phyloP scores from a whole-genome alignment of 192 early-diverging fungal genomes.

The Coemansia sp. region DNA sequence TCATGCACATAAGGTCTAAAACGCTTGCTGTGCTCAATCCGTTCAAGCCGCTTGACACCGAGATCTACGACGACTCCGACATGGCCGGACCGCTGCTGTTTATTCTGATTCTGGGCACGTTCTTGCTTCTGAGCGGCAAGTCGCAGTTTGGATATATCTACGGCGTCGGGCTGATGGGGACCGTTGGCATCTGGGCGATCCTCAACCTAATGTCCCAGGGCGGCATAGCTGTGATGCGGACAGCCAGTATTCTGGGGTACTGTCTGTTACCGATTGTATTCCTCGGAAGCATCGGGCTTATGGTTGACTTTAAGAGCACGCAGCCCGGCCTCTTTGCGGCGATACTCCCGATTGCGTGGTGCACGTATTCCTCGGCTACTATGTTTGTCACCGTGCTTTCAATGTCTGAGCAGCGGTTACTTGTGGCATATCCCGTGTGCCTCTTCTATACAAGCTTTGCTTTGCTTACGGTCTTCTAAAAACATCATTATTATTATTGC shows the following conservation, averaged over 20 bases:
- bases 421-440: constrained; percentile 93
- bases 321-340: constrained; percentile 64
- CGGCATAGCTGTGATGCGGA: constrained; percentile 83
- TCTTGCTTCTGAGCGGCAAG: constrained; percentile 88
- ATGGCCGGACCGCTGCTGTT: constrained; percentile 94
- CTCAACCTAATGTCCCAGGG: constrained; percentile 92
- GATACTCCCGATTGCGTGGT: constrained; percentile 81
- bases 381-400: constrained; percentile 93
- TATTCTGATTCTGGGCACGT: constrained; percentile 86
- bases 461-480: constrained; percentile 84
- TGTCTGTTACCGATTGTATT: constrained; percentile 95
- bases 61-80: constrained; percentile 96
- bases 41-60: constrained; percentile 66
- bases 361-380: constrained; percentile 88
- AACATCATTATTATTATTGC: too few relatives aligned
- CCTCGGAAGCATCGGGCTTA: constrained; percentile 73
- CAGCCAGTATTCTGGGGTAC: constrained; percentile 95
- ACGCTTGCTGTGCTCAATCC: constrained; percentile 86
- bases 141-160: constrained; percentile 98
- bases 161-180: constrained; percentile 88
- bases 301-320: constrained; percentile 67
- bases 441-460: constrained; percentile 95
- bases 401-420: constrained; percentile 89
- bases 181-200: constrained; percentile 79
- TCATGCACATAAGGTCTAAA: constrained; percentile 87